Evolutionary conservation across 2,329 filamentous ascomycete genomes (phyloP).

Genomic region (Ophiostoma ulmi): DNA sequence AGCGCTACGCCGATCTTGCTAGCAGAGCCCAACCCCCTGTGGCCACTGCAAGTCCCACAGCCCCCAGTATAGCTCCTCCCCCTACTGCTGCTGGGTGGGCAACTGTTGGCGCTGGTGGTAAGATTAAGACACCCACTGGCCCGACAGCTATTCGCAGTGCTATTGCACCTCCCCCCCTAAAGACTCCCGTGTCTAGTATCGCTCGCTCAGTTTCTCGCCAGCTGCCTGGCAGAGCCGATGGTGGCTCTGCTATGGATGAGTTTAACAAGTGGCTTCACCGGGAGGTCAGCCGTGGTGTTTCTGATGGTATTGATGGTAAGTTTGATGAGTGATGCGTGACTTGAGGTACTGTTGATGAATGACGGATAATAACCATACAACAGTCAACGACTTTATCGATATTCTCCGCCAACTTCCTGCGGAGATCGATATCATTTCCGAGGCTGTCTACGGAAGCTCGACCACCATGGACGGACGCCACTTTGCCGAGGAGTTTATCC

Average conservation of each 20-base stretch:
- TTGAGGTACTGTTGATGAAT: neutral
- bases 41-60: slow-evolving; percentile 34
- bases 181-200: slow-evolving; percentile 34
- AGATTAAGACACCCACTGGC: slow-evolving; percentile 69
- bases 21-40: slow-evolving; percentile 56
- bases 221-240: slow-evolving; percentile 37
- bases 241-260: slow-evolving; percentile 68
- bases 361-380: neutral
- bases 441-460: slow-evolving; percentile 81
- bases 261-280: slow-evolving; percentile 88
- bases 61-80: slow-evolving; percentile 35
- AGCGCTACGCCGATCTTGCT: slow-evolving; percentile 92
- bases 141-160: slow-evolving; percentile 50
- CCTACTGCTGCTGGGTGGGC: slow-evolving; percentile 65
- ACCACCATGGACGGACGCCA: slow-evolving; percentile 87
- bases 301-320: slow-evolving; percentile 49
- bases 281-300: slow-evolving; percentile 70
- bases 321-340: slow-evolving; percentile 25
- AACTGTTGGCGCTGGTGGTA: slow-evolving; percentile 89
- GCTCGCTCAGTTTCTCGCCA: slow-evolving; percentile 28
- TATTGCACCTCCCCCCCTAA: slow-evolving; percentile 36
- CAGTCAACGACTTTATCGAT: slow-evolving; percentile 72
- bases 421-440: slow-evolving; percentile 77
- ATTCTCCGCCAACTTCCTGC: slow-evolving; percentile 69
- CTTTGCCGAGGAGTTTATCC: slow-evolving; percentile 90